phyloP scores from a whole-genome alignment of 108 stramenopile species.

The Cylindrotheca closterium region DNA sequence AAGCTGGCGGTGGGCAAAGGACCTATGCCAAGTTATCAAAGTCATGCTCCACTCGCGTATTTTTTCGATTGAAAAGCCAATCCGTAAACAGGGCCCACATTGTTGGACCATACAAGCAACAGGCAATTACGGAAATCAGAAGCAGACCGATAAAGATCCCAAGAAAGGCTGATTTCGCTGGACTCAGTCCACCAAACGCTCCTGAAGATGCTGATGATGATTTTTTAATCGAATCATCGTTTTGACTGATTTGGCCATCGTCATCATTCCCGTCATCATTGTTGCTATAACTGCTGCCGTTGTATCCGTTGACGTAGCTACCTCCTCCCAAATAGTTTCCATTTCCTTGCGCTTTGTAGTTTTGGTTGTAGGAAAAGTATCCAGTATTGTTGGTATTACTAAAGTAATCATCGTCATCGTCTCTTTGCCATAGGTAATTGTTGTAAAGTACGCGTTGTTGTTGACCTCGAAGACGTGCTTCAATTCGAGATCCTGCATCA shows the following conservation, averaged over 20 bases:
- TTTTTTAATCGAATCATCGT: constrained; percentile 10
- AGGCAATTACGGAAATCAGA: not conserved
- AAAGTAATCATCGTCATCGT: constrained; percentile 17
- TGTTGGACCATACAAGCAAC: not conserved
- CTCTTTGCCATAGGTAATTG: constrained; percentile 12
- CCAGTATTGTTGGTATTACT: not conserved
- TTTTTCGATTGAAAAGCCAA: not conserved
- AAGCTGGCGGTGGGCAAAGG: no score
- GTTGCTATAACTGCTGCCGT: constrained; percentile 1
- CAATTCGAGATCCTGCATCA: not conserved
- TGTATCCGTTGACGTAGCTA: not conserved
- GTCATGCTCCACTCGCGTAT: not conserved
- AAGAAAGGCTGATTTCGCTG: not conserved
- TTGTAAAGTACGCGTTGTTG: not conserved
- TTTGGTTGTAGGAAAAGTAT: not conserved
- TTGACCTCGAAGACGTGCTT: constrained; percentile 1
- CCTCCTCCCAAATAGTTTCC: not conserved
- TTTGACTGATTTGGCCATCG: not conserved
- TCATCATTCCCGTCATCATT: not conserved
- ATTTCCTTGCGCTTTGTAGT: not conserved
- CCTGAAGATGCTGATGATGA: not conserved
- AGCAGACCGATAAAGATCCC: not conserved
- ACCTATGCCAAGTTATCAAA: no score
- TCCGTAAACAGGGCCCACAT: not conserved
- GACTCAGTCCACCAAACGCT: not conserved